These are phyloP conservation scores for Colletotrichum caudatum DNA, from an alignment of 2,329 filamentous ascomycete species.

Conservation along the genomic window DNA sequence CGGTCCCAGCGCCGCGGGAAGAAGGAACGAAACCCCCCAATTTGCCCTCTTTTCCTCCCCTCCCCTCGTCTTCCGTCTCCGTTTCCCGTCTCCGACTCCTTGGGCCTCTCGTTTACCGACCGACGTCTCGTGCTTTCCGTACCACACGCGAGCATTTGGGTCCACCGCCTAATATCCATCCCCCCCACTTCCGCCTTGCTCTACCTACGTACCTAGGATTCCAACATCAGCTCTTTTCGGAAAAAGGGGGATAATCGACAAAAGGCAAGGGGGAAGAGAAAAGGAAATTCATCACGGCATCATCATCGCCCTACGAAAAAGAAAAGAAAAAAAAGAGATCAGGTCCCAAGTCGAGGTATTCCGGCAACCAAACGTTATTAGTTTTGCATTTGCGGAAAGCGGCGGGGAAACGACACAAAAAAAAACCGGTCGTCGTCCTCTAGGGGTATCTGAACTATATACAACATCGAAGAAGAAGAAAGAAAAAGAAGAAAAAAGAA, in stretches of 20 bases:
- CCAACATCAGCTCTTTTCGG: not conserved
- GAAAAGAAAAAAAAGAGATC: no score
- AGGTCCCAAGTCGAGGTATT: not conserved
- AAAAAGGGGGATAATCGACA: not conserved
- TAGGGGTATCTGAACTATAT: conserved; percentile 21
- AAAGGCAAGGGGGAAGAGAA: not conserved
- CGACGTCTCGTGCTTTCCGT: no score
- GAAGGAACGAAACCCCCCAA: no score
- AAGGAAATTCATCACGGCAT: not conserved
- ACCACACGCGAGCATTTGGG: no score
- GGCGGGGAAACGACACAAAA: not conserved
- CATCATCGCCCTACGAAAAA: not conserved
- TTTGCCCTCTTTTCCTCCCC: no score
- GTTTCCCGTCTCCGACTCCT: no score
- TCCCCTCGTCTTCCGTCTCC: no score
- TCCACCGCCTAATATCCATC: not conserved
- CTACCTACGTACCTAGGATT: not conserved
- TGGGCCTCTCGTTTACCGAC: no score
- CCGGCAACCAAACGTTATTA: not conserved
- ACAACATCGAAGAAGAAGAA: conserved; percentile 2
- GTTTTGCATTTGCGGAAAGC: conserved; percentile 1
- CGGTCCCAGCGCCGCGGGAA: no score
- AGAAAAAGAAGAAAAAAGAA: not conserved
- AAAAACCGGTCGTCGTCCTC: not conserved
- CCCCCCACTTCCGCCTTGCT: not conserved